A percentile compares a stretch with the other conserved stretches of the same genome.
Evolutionary conservation across 192 early-diverging fungal species (phyloP).

Genomic region (Thoreauomyces humboldtii): DNA sequence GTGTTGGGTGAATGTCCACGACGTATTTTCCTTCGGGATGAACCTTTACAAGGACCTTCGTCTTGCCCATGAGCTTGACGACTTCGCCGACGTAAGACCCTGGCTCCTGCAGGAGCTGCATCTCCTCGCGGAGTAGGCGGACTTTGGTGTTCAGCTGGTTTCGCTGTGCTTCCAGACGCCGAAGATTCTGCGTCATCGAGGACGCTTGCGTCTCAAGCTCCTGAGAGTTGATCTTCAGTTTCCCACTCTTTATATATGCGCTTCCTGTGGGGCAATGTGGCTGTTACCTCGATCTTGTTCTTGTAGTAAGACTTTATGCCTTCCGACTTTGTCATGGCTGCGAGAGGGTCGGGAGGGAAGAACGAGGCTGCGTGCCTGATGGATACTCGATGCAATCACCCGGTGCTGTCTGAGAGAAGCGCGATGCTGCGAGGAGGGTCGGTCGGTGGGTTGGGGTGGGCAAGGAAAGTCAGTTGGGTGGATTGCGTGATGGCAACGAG

Average conservation of each 20-base stretch:
- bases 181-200: constrained; percentile 90
- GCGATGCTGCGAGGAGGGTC: too few relatives aligned
- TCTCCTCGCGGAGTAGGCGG: constrained; percentile 91
- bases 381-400: too few relatives aligned
- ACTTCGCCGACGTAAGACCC: constrained; percentile 96
- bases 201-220: constrained; percentile 84
- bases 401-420: too few relatives aligned
- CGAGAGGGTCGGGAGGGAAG: too few relatives aligned
- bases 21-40: constrained; percentile 98
- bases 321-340: constrained; percentile 19
- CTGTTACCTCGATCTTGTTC: constrained; percentile 55
- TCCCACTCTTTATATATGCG: neutral
- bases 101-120: constrained; percentile 95
- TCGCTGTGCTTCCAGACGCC: constrained; percentile 97
- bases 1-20: constrained; percentile 87
- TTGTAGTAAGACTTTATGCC: constrained; percentile 52
- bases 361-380: too few relatives aligned
- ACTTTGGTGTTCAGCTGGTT: constrained; percentile 98
- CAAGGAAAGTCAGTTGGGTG: too few relatives aligned
- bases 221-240: constrained; percentile 32
- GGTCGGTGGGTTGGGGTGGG: too few relatives aligned
- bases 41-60: constrained; percentile 73
- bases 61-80: constrained; percentile 98
- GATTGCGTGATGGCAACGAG: too few relatives aligned
- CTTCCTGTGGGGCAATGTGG: too few relatives aligned